Base-by-base conservation (phyloP, 768 basidiomycete genomes). In the Naematelia aurantialba region DNA sequence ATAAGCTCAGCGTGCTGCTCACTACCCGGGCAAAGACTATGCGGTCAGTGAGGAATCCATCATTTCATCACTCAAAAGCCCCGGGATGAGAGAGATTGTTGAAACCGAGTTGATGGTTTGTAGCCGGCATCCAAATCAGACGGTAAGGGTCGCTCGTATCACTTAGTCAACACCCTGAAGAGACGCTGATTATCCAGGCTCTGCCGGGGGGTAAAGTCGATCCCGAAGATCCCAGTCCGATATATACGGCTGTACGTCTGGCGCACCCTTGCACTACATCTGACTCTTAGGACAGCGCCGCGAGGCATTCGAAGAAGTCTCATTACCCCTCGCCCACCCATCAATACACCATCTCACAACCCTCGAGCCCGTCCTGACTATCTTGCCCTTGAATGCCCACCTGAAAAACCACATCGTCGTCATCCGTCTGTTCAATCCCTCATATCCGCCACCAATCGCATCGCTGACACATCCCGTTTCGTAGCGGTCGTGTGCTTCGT, bases 231-330 rank as follows among this genome's bases (percentile, higher is more conserved):
- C 64, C 67, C 1, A 82, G 82, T 70, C 79, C 88, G 1, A 76
- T 86, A 10, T 77, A 82, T 45, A 89, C 91, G 45, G 91, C 91
- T 17, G 91, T 92, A 75, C 75, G 88, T 76, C 19, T 53, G 42
- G n/a, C 14, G 26, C 19, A n/a, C 5, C 44, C 11, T 11, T 24
- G 4, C 44, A 4, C 14, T 24, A 11, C 13, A 21, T 44, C 47
- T 62, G 34, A 60, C 12, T 8, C 31, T 22, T 19, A n/a, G 2
- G 51, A 19, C 68, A 92, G 91, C 82, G 82, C 49, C 81, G 91
- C 58, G 91, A 94, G 77, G 91, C 91, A 0, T 74, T 84, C 56
- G 91, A 94, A 78, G 91, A 94, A 79, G 87, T 93, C 19, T 84
- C 78, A 1, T 80, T 93, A 1, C 70, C 84, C 1, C 53, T 70